Conservation (phyloP, 345 rosid species). For the Eucalyptus tenuipes region DNA sequence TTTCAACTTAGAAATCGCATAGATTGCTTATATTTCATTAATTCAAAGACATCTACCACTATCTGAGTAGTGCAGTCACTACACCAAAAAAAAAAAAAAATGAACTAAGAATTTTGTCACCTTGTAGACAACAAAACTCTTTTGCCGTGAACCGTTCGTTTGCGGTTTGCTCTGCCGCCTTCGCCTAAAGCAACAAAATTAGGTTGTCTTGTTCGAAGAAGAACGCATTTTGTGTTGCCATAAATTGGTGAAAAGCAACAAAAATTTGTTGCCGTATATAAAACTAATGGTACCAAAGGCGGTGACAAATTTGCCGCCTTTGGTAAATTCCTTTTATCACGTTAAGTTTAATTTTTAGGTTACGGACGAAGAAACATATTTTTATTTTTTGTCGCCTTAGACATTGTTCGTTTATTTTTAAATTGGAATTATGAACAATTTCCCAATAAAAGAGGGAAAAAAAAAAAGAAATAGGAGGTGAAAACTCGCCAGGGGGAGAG, state of each 20-base stretch:
- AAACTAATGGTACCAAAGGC: neutral
- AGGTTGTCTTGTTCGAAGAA: neutral
- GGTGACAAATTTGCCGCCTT: neutral
- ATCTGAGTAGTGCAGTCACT: neutral
- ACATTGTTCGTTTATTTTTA: neutral
- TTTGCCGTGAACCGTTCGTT: neutral
- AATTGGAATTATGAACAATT: neutral
- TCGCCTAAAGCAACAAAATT: neutral
- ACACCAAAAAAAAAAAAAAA: neutral
- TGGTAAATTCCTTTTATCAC: neutral
- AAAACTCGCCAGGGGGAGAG: no score
- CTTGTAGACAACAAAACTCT: neutral
- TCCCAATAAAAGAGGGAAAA: neutral
- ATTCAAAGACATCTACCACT: neutral
- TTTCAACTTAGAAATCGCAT: neutral
- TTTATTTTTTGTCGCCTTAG: neutral
- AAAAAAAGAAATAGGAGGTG: neutral
- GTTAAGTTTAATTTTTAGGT: neutral
- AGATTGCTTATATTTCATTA: neutral
- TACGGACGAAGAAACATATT: rapidly evolving
- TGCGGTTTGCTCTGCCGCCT: neutral
- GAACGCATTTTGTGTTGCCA: neutral
- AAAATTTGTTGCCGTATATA: neutral
- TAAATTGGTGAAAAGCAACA: neutral
- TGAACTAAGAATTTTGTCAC: neutral